Evolutionary conservation across 768 basidiomycete genomes (phyloP).

Genomic region (Paxillus ammoniavirescens): DNA sequence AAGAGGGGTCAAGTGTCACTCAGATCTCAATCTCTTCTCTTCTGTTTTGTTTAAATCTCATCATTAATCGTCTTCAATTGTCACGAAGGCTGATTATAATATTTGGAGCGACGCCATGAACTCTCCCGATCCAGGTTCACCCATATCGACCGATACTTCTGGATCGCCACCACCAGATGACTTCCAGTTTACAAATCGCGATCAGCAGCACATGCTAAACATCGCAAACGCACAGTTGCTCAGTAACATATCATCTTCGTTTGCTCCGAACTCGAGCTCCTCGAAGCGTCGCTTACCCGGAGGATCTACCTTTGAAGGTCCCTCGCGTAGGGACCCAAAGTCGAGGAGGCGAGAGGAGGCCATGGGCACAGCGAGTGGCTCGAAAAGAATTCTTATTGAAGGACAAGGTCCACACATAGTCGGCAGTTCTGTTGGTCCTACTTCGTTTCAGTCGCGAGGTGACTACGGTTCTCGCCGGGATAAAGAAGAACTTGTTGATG

Average conservation of each 20-base stretch:
- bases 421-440: slow-evolving; percentile 10
- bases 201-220: slow-evolving; percentile 25
- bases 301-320: slow-evolving; percentile 41
- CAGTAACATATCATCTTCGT: slow-evolving; percentile 17
- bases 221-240: slow-evolving; percentile 19
- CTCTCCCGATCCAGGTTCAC: slow-evolving; percentile 37
- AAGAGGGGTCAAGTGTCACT: too few relatives aligned
- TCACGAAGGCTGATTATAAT: background rate
- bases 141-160: slow-evolving; percentile 37
- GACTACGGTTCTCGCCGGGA: slow-evolving; percentile 47
- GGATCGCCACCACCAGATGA: slow-evolving; percentile 37
- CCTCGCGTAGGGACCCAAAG: slow-evolving; percentile 50
- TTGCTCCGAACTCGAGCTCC: slow-evolving; percentile 26
- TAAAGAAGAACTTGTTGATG: slow-evolving; percentile 56
- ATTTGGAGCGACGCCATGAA: slow-evolving; percentile 24
- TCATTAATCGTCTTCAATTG: background rate
- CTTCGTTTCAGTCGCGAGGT: slow-evolving; percentile 26
- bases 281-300: slow-evolving; percentile 54
- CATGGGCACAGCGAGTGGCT: slow-evolving; percentile 16
- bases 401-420: slow-evolving; percentile 15
- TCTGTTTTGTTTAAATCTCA: background rate
- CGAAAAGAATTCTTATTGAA: slow-evolving; percentile 25
- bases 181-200: slow-evolving; percentile 29
- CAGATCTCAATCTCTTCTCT: too few relatives aligned
- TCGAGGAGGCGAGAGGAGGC: slow-evolving; percentile 48